A percentile compares a stretch with the other conserved stretches of the same genome.
Evolutionary conservation across 2,329 filamentous ascomycete genomes (phyloP).

Genomic region (Fusarium pseudonygamai): DNA sequence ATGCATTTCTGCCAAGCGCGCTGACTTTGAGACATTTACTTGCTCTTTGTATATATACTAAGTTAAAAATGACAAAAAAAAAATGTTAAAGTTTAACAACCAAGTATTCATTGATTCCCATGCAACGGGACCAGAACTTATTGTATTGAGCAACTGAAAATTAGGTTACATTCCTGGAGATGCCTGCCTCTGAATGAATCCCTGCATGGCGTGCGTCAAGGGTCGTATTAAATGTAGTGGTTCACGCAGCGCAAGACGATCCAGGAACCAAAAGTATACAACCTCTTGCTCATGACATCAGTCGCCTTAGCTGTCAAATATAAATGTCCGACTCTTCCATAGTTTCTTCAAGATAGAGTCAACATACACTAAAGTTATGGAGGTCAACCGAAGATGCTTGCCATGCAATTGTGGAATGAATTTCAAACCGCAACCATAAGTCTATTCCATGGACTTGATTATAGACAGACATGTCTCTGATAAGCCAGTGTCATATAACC

Average conservation of each 20-base stretch:
- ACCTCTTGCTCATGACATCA: not conserved
- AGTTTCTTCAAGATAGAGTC: not conserved
- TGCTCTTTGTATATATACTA: constrained; percentile 8
- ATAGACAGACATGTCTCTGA: not conserved
- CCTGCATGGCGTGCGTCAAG: not conserved
- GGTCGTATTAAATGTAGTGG: not conserved
- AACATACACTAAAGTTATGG: not conserved
- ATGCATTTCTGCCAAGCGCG: constrained; percentile 18
- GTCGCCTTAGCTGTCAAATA: not conserved
- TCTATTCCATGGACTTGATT: not conserved
- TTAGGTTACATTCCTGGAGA: not conserved
- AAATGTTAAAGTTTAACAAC: constrained; percentile 1
- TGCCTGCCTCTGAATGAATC: not conserved
- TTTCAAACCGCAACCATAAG: constrained; percentile 14
- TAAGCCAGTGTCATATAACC: not conserved
- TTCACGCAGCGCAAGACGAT: not conserved
- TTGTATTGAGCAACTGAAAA: not conserved
- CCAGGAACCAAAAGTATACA: not conserved
- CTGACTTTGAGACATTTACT: constrained; percentile 10
- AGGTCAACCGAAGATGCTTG: not conserved
- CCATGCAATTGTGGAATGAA: not conserved
- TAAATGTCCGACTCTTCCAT: not conserved
- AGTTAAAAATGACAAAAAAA: constrained; percentile 3
- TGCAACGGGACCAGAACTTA: not conserved
- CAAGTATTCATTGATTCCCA: not conserved